Evolutionary conservation across 1,284 basidiomycete genomes (phyloP).

Genomic region (Mycocalia duriaeana): DNA sequence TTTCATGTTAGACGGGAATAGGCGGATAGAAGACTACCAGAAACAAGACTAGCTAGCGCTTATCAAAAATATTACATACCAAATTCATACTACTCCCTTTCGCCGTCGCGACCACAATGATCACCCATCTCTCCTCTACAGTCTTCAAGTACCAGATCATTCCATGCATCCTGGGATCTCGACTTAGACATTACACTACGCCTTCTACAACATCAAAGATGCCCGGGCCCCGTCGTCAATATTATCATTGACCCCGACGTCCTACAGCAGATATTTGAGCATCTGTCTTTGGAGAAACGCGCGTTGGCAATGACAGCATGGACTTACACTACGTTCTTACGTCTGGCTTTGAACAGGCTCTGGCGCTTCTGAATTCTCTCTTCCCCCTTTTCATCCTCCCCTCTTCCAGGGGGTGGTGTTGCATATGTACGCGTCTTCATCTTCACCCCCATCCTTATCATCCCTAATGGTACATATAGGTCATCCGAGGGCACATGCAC

Average conservation of each 20-base stretch:
- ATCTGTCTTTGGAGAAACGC: slow-evolving; percentile 14
- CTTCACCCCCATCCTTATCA: not conserved
- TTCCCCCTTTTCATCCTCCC: slow-evolving; percentile 25
- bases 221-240: not conserved
- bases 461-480: slow-evolving; percentile 11
- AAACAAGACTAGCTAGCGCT: too few species aligned
- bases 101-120: too few species aligned
- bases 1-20: too few species aligned
- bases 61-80: too few species aligned
- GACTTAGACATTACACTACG: not conserved
- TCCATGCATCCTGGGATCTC: too few species aligned
- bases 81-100: too few species aligned
- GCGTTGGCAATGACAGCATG: slow-evolving; percentile 15
- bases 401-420: slow-evolving; percentile 20
- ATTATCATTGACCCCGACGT: slow-evolving; percentile 19
- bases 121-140: too few species aligned
- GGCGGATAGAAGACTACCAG: too few species aligned
- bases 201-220: not conserved
- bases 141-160: too few species aligned
- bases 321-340: slow-evolving; percentile 21
- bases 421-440: slow-evolving; percentile 20
- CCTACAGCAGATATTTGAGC: slow-evolving; percentile 20
- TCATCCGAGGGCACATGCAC: slow-evolving; percentile 20
- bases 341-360: slow-evolving; percentile 23
- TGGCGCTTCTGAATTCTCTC: slow-evolving; percentile 24